phyloP scores from a whole-genome alignment of 345 rosid genomes.

The Rhodomyrtus tomentosa region DNA sequence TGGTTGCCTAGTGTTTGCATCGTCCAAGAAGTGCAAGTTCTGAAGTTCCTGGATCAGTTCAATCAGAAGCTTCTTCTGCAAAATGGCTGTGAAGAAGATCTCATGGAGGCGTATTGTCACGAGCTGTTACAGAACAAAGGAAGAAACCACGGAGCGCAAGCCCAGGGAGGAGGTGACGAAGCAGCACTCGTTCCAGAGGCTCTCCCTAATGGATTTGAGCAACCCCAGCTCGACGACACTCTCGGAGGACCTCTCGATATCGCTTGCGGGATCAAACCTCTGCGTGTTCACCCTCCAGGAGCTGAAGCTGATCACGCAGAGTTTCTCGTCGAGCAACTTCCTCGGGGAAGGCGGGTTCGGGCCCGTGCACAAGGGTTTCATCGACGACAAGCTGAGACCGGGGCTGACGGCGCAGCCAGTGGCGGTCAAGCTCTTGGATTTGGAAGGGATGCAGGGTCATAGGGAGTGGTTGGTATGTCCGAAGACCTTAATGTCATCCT shows the following conservation, averaged over 20 bases:
- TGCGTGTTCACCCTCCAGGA: constrained; percentile 48
- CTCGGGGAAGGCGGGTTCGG: constrained; percentile 94
- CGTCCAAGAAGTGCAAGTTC: background rate
- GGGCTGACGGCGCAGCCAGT: constrained; percentile 87
- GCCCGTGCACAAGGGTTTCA: constrained; percentile 81
- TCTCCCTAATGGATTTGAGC: constrained; percentile 55
- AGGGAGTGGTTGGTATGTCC: constrained; percentile 70
- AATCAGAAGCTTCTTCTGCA: background rate
- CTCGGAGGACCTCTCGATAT: constrained; percentile 61
- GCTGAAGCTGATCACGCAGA: constrained; percentile 72
- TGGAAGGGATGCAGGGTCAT: constrained; percentile 88
- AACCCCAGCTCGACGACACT: constrained; percentile 48
- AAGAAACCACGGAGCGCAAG: constrained; percentile 5
- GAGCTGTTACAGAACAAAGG: constrained; percentile 24
- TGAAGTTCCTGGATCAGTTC: background rate
- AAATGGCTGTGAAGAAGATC: constrained; percentile 39
- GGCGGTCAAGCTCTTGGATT: constrained; percentile 74
- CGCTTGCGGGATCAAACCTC: constrained; percentile 73
- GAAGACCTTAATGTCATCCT: background rate
- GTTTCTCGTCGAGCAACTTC: constrained; percentile 59
- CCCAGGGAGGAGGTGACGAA: constrained; percentile 21
- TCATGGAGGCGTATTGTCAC: constrained; percentile 43
- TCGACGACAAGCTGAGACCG: constrained; percentile 75
- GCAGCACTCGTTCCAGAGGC: constrained; percentile 48
- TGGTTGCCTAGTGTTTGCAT: background rate